Percentiles rank a stretch among this genome's conserved stretches.
phyloP scores from a whole-genome alignment of 352 stramenopile species.

The Halophytophthora polymorphica region DNA sequence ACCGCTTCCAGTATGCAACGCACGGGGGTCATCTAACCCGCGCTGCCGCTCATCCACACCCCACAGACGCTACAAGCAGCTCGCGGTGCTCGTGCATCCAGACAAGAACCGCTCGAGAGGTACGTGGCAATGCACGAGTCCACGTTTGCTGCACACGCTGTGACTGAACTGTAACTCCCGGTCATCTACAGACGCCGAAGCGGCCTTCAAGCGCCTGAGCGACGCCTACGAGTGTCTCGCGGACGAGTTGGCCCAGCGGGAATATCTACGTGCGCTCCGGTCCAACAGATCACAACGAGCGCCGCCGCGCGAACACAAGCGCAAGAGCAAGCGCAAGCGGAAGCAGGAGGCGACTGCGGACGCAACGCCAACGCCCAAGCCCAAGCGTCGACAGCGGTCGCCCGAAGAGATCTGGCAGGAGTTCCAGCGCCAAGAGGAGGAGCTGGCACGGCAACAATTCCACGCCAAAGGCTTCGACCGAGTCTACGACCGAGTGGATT shows the following conservation, averaged over 20 bases:
- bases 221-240: slow-evolving; percentile 74
- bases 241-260: slow-evolving; percentile 40
- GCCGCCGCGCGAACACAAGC: slow-evolving; percentile 8
- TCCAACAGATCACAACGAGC: slow-evolving; percentile 2
- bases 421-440: slow-evolving; percentile 76
- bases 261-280: slow-evolving; percentile 42
- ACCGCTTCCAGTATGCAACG: not conserved
- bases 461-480: slow-evolving; percentile 59
- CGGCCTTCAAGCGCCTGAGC: slow-evolving; percentile 77
- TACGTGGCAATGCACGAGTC: slow-evolving; percentile 4
- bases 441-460: slow-evolving; percentile 55
- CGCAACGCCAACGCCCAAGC: not conserved
- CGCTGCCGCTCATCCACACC: not conserved
- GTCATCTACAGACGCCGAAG: slow-evolving; percentile 47
- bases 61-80: slow-evolving; percentile 41
- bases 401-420: slow-evolving; percentile 65
- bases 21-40: not conserved
- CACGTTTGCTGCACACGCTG: not conserved
- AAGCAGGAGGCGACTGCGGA: slow-evolving; percentile 13
- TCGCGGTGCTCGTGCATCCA: slow-evolving; percentile 53
- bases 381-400: slow-evolving; percentile 31
- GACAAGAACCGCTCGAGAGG: slow-evolving; percentile 53
- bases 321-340: slow-evolving; percentile 14
- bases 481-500: slow-evolving; percentile 26
- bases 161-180: not conserved